Evolutionary conservation across 352 stramenopile species (phyloP).

Genomic region (Albugo laibachii): DNA sequence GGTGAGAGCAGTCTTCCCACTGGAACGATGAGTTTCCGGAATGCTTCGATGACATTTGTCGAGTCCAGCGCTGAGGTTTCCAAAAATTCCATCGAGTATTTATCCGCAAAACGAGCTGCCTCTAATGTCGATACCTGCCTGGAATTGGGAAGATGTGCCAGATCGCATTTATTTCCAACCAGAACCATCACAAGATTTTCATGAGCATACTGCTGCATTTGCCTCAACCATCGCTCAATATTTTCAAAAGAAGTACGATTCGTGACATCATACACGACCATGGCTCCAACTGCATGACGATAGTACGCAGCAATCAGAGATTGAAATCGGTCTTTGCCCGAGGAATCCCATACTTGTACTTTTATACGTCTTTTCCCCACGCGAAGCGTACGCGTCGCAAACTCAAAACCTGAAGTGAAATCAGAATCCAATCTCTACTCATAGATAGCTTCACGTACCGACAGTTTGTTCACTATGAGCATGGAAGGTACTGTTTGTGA

Average conservation of each 20-base stretch:
- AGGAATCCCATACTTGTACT: slow-evolving; percentile 80
- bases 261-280: slow-evolving; percentile 88
- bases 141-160: slow-evolving; percentile 49
- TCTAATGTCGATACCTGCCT: slow-evolving; percentile 75
- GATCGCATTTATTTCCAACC: slow-evolving; percentile 78
- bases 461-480: slow-evolving; percentile 58
- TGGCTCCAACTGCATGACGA: slow-evolving; percentile 73
- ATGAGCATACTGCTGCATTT: slow-evolving; percentile 68
- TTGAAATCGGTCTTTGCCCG: slow-evolving; percentile 81
- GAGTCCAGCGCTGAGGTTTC: slow-evolving; percentile 67
- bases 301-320: slow-evolving; percentile 86
- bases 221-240: slow-evolving; percentile 47
- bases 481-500: slow-evolving; percentile 80
- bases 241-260: slow-evolving; percentile 71
- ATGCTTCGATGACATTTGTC: slow-evolving; percentile 76
- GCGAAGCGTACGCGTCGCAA: slow-evolving; percentile 71
- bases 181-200: slow-evolving; percentile 69
- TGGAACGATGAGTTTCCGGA: slow-evolving; percentile 77
- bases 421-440: background rate
- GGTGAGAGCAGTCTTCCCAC: slow-evolving; percentile 59
- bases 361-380: slow-evolving; percentile 67
- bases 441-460: slow-evolving; percentile 7
- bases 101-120: slow-evolving; percentile 57
- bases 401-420: slow-evolving; percentile 40
- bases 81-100: slow-evolving; percentile 71